Evolutionary conservation across 2,329 filamentous ascomycete species (phyloP), one percentile per base, ranked within the genome.

Genomic region (Trichoderma sp.): DNA sequence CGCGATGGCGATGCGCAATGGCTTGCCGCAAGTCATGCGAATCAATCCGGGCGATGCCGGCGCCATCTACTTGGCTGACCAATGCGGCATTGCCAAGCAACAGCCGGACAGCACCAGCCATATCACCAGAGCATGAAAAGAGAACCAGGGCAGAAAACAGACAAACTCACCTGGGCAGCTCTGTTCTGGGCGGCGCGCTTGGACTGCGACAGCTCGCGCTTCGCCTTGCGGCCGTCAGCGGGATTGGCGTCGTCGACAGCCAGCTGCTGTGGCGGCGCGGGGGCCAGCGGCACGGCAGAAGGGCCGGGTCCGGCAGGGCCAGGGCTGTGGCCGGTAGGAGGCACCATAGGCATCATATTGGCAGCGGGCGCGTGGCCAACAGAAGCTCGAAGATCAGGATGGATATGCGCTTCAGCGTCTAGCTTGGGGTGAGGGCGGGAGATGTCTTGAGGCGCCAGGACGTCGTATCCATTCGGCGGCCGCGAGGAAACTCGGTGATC

Each of bases 131-230:
- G 22, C 7, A 27, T 9, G 17, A 27, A 15, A 15, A 2, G 7
- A 60, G 3, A 4, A n/a, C 17, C n/a, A 19, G 35, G n/a, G 13
- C 25, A 10, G 27, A 2, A 27, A 25, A 32, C 8, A 34, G 17
- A 50, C 27, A 63, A 65, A 78, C 89, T 76, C 86, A 97, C 95
- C 89, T 99, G 95, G 64, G 95, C 95, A 73, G 94, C 95, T 77
- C 95, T 86, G 77, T 99, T 99, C 78, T 99, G 95, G 10, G 95
- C 95, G 32, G 95, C 95, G 72, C 95, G 91, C 83, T 98, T 99
- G 42, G 93, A 97, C 53, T 94, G 95, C 29, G 94, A 97, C 69
- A 99, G 82, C 80, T 97, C 94, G 64, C 95, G 87, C 80, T 97
- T 97, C 13, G 90, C 90, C 80, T 95, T 94, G 61, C 90, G 86